A percentile compares a stretch with the other conserved stretches of the same genome.
Conservation (phyloP, 2,329 filamentous ascomycete genomes). For the Aspergillus hortae region DNA sequence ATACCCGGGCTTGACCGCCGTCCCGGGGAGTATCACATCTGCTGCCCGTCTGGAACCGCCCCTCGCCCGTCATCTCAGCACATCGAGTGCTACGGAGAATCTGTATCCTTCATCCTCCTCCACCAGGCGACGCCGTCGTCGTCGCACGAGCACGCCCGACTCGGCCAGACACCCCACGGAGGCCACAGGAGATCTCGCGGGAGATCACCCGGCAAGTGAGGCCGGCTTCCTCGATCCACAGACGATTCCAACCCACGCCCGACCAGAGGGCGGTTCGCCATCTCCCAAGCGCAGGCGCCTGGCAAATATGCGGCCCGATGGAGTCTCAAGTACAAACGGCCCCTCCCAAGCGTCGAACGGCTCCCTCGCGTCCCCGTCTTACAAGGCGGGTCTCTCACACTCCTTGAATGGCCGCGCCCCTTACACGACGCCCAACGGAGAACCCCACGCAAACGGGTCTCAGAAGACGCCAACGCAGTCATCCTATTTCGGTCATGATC, state of each 20-base stretch:
- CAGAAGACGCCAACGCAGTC: constrained; percentile 29
- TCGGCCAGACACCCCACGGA: constrained; percentile 16
- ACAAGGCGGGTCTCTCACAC: constrained; percentile 46
- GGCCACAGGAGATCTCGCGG: constrained; percentile 19
- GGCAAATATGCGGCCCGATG: constrained; percentile 62
- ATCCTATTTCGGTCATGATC: constrained; percentile 77
- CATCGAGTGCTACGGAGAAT: constrained; percentile 10
- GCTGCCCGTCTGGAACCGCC: constrained; percentile 22
- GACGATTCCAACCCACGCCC: constrained; percentile 21
- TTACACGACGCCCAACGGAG: constrained; percentile 34
- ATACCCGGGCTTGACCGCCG: constrained; percentile 15
- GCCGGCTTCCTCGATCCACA: constrained; percentile 22
- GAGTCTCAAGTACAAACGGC: constrained; percentile 54
- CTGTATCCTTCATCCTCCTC: constrained; percentile 12
- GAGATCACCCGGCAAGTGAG: constrained; percentile 25
- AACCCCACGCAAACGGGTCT: constrained; percentile 38
- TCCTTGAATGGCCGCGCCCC: constrained; percentile 55
- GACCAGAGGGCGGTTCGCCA: constrained; percentile 30
- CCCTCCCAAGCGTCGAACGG: constrained; percentile 57
- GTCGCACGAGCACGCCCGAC: constrained; percentile 29
- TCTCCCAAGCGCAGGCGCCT: constrained; percentile 58
- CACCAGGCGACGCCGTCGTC: constrained; percentile 29
- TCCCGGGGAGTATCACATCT: neutral
- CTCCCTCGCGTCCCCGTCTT: constrained; percentile 42
- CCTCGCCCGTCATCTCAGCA: constrained; percentile 9